These are phyloP conservation scores for Penicillium sp. DNA, from an alignment of 2,329 filamentous ascomycete genomes.

Conservation along the genomic window DNA sequence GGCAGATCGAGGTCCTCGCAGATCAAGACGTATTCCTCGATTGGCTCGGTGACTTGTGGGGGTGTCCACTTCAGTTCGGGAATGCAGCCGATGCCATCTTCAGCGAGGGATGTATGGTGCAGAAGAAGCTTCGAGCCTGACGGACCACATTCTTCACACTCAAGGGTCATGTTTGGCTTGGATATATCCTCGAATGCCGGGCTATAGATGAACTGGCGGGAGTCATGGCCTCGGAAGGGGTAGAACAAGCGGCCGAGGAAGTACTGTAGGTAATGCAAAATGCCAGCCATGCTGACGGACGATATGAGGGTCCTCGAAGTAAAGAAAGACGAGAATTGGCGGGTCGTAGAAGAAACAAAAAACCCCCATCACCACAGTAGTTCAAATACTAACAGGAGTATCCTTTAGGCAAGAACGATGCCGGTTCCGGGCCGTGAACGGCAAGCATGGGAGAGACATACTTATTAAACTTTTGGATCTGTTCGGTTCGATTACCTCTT, in stretches of 20 bases:
- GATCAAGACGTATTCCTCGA: constrained; percentile 29
- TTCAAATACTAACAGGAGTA: neutral
- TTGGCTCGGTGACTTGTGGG: constrained; percentile 11
- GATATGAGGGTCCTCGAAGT: neutral
- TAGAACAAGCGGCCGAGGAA: constrained; percentile 22
- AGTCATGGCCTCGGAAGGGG: constrained; percentile 27
- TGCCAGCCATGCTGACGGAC: neutral
- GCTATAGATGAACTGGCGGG: constrained; percentile 20
- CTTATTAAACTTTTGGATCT: neutral
- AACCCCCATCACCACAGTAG: neutral
- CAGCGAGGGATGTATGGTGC: constrained; percentile 23
- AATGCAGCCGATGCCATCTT: constrained; percentile 21
- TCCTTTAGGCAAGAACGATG: neutral
- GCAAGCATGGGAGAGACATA: constrained; percentile 2
- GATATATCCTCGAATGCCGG: constrained; percentile 23
- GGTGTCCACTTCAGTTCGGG: constrained; percentile 27
- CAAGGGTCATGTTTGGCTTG: constrained; percentile 25
- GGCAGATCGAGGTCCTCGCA: constrained; percentile 34
- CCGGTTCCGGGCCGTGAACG: constrained; percentile 25
- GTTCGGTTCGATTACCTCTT: neutral
- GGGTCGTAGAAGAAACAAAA: too few species aligned
- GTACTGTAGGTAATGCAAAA: constrained; percentile 22
- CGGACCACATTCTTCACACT: constrained; percentile 22
- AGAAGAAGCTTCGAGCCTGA: constrained; percentile 24
- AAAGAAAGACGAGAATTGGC: neutral